Evolutionary conservation across 2,329 filamentous ascomycete genomes (phyloP), one percentile per base, ranked within the genome.

Genomic region (Phialophora tarda): DNA sequence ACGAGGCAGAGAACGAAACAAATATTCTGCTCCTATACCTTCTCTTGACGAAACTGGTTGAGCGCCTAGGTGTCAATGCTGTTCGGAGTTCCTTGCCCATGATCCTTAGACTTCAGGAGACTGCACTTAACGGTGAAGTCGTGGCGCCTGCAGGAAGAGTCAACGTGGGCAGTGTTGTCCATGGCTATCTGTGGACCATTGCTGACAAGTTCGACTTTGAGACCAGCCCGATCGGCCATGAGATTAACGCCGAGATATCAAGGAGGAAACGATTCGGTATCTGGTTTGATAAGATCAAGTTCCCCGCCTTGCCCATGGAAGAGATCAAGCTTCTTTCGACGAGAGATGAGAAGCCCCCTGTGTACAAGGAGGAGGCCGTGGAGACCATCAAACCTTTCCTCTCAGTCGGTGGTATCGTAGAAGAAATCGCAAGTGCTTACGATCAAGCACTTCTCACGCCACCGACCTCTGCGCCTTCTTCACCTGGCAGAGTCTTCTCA

Each of bases 31-130:
- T 96, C 14, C 81, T 96, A 8, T 92, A 97, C 74, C 82, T 92
- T 3, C 83, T 97, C 11, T 84, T 97, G 44, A 82, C 87, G 11
- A 91, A 86, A 63, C 82, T 97, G n/a, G 85, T 92, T 8, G 84
- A 87, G 65, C 88, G 88, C 64, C 83, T 97, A 0, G 93, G 94
- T 3, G 87, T 97, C 59, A 97, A 97, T 75, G 90, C 92, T 17
- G 86, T 86, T 4, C 86, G 89, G 65, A 90, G 86, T 73, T 92
- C 93, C 0, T 78, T 97, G 44, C 92, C 93, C 1, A 97, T 97
- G 93, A 85, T 97, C 11, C 88, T 96, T 77, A 87, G 90, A 54
- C 84, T 98, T 1, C 93, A 97, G 76, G 92, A 96, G 73, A 92
- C 95, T 69, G 90, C 95, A 57, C 71, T 75, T 4, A 77, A 75